Evolutionary conservation across 2,329 filamentous ascomycete genomes (phyloP).

Genomic region (Fusarium goolgardi): DNA sequence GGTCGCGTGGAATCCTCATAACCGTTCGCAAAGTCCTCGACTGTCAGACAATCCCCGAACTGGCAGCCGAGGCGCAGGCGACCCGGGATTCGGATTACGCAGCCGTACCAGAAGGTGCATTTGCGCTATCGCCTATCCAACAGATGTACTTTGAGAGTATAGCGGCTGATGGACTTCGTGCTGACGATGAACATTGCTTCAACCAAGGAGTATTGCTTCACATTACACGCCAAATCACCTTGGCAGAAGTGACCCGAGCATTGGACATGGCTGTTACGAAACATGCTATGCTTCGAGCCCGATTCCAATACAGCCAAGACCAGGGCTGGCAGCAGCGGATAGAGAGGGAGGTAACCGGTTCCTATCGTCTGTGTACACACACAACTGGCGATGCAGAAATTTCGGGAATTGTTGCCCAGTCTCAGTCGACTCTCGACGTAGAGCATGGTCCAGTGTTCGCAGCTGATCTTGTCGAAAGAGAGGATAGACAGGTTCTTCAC

Average conservation of each 20-base stretch:
- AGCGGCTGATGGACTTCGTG: constrained; percentile 5
- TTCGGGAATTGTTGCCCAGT: not conserved
- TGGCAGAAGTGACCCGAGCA: not conserved
- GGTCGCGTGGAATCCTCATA: not conserved
- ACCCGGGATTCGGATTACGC: not conserved
- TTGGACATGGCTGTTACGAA: not conserved
- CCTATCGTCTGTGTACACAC: not conserved
- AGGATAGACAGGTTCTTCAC: not conserved
- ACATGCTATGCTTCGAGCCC: constrained; percentile 6
- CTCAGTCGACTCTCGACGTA: not conserved
- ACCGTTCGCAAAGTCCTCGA: constrained; percentile 5
- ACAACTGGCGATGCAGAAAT: not conserved
- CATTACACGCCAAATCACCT: not conserved
- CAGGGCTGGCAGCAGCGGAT: constrained; percentile 4
- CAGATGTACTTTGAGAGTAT: constrained; percentile 7
- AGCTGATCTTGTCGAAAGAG: not conserved
- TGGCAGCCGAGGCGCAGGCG: not conserved
- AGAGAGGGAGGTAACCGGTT: not conserved
- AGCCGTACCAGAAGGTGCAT: not conserved
- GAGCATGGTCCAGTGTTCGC: constrained; percentile 4
- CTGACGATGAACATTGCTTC: not conserved
- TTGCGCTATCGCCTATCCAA: constrained; percentile 1
- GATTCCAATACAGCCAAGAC: not conserved
- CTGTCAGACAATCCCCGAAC: constrained; percentile 3
- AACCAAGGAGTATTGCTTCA: constrained; percentile 1